Base-by-base conservation (phyloP, 148 eudicot species). In the Amaranthus palmeri region DNA sequence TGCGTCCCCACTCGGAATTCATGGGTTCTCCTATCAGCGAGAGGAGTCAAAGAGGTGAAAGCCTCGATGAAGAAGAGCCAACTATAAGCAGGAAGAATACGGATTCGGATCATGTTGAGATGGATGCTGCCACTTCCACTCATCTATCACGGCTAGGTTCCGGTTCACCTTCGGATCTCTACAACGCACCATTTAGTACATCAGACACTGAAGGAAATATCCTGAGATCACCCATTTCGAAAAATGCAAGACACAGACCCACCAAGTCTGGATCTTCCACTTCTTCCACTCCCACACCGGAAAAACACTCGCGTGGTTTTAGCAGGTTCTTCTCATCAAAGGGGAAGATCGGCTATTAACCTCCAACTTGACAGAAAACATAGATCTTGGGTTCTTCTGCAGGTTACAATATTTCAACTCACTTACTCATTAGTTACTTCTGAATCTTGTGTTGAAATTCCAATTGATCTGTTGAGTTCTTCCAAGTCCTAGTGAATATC, bases 321-420 rank as follows among this genome's bases (percentile, higher is more conserved):
- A 89, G 82, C 82, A 76, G 97, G 78, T 95, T 91, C 86, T 95
- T 91, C 76, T 89, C 97, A 53, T 74, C 96, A 3, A 91, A 91
- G 83, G 85, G 81, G 41, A 92, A 83, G 77, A 86, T 68, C 47
- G 75, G 74, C 53, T 51, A 82, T 50, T 89, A 87, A 75, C 10
- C 18, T 3, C 0, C 36, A 6, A 7, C 44, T 10, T 13, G 55
- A 60, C 17, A n/a, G 56, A 50, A 47, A 18, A 18, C 25, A 66
- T 60, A 15, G 59, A 43, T 44, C 12, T 43, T 53, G 43, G 69
- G 10, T 61, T 36, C 15, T 46, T 59, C 4, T 36, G 13, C 52
- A 56, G 73, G 8, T 58, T 8, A 55, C 4, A 52, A 6, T 10
- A 13, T 15, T 41, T 2, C 18, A 25, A 25, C 36, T 25, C 36